Conservation (phyloP, 169 alveolate species). For the Eimeria mitis region DNA sequence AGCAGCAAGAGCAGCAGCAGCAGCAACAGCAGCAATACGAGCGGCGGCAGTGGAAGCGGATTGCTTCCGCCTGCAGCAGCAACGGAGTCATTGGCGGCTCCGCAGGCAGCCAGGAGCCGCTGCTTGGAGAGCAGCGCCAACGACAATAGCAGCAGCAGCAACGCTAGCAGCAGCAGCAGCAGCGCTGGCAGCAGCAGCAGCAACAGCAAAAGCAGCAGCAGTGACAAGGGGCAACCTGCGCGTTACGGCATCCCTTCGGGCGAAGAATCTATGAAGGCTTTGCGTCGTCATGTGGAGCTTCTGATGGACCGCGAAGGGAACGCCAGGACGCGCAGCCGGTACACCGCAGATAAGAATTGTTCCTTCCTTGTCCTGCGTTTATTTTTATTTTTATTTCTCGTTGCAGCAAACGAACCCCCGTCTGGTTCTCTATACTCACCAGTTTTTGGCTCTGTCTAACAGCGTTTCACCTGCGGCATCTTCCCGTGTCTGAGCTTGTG, state of each 20-base stretch:
- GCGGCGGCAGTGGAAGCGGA: neutral
- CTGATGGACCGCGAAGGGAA: constrained; percentile 55
- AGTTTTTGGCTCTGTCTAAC: neutral
- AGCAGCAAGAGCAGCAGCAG: constrained; percentile 12
- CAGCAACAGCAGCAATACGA: neutral
- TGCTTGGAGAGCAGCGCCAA: neutral
- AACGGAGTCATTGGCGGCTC: neutral
- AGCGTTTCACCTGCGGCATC: neutral
- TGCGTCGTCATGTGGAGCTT: constrained; percentile 62
- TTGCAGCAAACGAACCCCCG: neutral
- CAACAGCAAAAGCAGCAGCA: neutral
- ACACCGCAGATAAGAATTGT: neutral
- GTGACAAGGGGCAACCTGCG: neutral
- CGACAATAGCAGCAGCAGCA: neutral
- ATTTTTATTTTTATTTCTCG: neutral
- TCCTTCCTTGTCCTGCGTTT: neutral
- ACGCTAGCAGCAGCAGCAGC: neutral
- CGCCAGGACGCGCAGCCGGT: constrained; percentile 67
- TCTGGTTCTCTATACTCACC: neutral
- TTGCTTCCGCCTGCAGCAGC: neutral
- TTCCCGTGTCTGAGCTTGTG: neutral
- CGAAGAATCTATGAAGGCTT: constrained; percentile 43
- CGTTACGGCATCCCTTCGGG: constrained; percentile 45
- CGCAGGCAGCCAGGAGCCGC: neutral
- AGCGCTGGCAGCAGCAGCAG: constrained; percentile 1